phyloP scores from a whole-genome alignment of 1,284 basidiomycete genomes.

The Leccinum pachyderme region DNA sequence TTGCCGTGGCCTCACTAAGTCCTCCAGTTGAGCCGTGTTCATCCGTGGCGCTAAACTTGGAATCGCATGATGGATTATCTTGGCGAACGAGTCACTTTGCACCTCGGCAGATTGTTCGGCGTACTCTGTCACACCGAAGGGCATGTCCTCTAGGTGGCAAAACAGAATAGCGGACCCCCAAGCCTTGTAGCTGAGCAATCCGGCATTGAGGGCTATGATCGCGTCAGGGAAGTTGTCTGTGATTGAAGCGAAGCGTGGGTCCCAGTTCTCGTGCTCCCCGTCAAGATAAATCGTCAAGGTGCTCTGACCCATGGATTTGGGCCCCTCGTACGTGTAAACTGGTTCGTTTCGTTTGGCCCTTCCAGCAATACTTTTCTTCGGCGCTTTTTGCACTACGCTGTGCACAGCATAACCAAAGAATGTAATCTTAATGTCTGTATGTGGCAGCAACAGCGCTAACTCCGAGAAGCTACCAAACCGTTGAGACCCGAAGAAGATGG shows the following conservation, averaged over 20 bases:
- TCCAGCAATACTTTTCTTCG: conserved; percentile 25
- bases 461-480: conserved; percentile 38
- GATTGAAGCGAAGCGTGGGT: conserved; percentile 24
- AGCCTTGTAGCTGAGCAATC: conserved; percentile 35
- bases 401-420: conserved; percentile 38
- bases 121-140: conserved; percentile 44
- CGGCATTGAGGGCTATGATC: conserved; percentile 40
- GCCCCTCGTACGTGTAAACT: conserved; percentile 37
- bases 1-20: conserved; percentile 26
- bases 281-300: conserved; percentile 34
- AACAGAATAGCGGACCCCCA: conserved; percentile 37
- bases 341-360: conserved; percentile 29
- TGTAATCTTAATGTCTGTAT: conserved; percentile 40
- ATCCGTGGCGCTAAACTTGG: conserved; percentile 24
- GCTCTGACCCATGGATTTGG: conserved; percentile 35
- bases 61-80: conserved; percentile 27
- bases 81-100: conserved; percentile 30
- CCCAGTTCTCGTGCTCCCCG: conserved; percentile 34
- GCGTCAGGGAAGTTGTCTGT: conserved; percentile 32
- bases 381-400: conserved; percentile 30
- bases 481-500: neutral
- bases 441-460: conserved; percentile 40
- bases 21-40: conserved; percentile 22
- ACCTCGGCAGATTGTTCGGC: conserved; percentile 39
- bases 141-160: conserved; percentile 28